Evolutionary conservation across 306 rosid genomes (phyloP).

Genomic region (Coriaria nepalensis): DNA sequence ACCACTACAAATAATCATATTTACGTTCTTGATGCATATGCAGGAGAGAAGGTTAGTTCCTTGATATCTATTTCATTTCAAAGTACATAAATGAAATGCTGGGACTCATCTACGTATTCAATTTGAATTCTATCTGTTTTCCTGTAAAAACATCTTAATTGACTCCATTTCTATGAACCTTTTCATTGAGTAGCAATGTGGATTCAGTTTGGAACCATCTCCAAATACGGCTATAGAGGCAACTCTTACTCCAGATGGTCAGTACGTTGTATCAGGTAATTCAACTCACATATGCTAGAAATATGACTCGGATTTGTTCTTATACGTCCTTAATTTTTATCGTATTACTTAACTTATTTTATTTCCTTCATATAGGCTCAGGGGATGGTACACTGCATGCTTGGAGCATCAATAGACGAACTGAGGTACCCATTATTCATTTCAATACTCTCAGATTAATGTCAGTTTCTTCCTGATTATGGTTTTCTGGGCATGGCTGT

Average conservation of each 20-base stretch:
- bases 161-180: not conserved
- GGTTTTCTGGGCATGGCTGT: no score
- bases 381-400: conserved; percentile 91
- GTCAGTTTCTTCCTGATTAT: no score
- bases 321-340: not conserved
- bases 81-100: not conserved
- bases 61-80: not conserved
- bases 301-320: not conserved
- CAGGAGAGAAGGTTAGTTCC: conserved; percentile 72
- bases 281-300: conserved; percentile 2
- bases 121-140: no score
- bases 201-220: conserved; percentile 90
- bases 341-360: not conserved
- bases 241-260: conserved; percentile 91
- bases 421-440: conserved; percentile 49
- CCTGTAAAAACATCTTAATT: not conserved
- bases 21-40: conserved; percentile 92
- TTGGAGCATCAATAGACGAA: conserved; percentile 64
- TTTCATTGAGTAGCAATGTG: conserved; percentile 60
- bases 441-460: not conserved
- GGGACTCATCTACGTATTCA: no score
- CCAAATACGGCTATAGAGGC: conserved; percentile 67
- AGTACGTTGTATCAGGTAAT: conserved; percentile 76
- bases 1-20: conserved; percentile 73
- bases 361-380: conserved; percentile 36